Conservation (phyloP, 495 filamentous ascomycete species). For the Acidomyces sp. region DNA sequence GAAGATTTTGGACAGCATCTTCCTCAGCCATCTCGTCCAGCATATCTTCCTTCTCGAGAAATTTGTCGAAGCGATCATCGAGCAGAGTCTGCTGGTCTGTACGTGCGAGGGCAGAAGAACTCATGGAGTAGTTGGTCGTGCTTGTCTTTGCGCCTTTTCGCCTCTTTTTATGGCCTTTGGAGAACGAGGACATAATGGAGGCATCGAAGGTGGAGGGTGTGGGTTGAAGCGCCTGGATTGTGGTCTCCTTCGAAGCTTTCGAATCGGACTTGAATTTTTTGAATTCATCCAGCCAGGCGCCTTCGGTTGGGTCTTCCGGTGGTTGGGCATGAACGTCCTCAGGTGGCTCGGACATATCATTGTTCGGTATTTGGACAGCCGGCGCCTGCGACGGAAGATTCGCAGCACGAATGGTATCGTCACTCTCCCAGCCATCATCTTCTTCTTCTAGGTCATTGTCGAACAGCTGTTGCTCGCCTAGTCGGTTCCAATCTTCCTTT, state of each 20-base stretch:
- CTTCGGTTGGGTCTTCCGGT: conserved; percentile 31
- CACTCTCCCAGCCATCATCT: conserved; percentile 79
- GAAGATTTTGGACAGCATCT: conserved; percentile 42
- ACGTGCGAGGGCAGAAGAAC: conserved; percentile 71
- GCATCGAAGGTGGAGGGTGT: conserved; percentile 51
- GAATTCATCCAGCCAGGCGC: conserved; percentile 80
- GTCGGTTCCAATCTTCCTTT: conserved; percentile 42
- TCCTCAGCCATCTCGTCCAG: conserved; percentile 41
- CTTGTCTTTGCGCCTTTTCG: conserved; percentile 81
- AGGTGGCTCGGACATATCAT: conserved; percentile 9
- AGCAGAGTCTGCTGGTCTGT: conserved; percentile 80
- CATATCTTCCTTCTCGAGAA: conserved; percentile 66
- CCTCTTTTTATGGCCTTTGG: conserved; percentile 65
- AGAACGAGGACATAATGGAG: conserved; percentile 52
- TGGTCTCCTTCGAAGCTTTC: conserved; percentile 36
- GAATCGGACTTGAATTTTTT: conserved; percentile 73
- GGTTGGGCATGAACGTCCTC: conserved; percentile 21
- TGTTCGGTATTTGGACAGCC: conserved; percentile 5
- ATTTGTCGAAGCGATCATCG: conserved; percentile 81
- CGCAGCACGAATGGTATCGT: conserved; percentile 67
- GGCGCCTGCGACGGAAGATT: conserved; percentile 6
- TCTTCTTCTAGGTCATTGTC: conserved; percentile 54
- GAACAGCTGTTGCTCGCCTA: conserved; percentile 29
- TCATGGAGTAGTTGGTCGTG: conserved; percentile 92
- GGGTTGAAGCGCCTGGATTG: conserved; percentile 22